Evolutionary conservation across 2,329 filamentous ascomycete species (phyloP), one percentile per base, ranked within the genome.

Genomic region (Botrytis porri): DNA sequence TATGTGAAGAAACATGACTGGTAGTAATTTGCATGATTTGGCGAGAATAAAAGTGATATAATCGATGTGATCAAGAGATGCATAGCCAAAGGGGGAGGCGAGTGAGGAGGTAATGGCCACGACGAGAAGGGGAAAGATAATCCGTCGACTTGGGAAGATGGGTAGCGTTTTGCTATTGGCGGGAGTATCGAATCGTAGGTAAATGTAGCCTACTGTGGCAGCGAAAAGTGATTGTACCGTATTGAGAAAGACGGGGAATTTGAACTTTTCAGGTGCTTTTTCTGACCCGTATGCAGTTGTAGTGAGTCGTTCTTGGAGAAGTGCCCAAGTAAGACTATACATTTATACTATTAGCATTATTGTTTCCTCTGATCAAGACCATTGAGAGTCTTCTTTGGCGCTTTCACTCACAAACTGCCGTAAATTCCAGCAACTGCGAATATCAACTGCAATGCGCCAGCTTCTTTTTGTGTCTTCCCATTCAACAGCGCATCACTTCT

Each of bases 21-120:
- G 96, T n/a, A 99, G 90, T 32, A 99, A 88, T 85, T 99, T 99
- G 91, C 96, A 99, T 79, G 92, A 95, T 84, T 99, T 98, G 78
- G 96, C 95, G 60, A 99, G 92, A 78, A 98, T 93, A 84, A 97
- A 98, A 43, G 96, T 98, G 80, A 98, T 93, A 84, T 98, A 98
- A 88, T 98, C 96, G 83, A 98, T 94, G 82, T 98, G 94, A 54
- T 92, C 90, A 69, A 98, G 90, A 74, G 90, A 92, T 67, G 96
- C 95, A 83, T 98, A 98, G 78, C 95, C 96, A 80, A 98, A 98
- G 4, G 95, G 95, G n/a, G 92, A 94, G 57, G 95, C 94, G 70
- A 98, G 91, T 6, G 93, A 94, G 78, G 90, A 92, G 7, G 94
- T 97, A 72, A 98, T 83, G 77, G 94, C 93, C 74, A 99, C 94